Conservation (phyloP, 495 filamentous ascomycete genomes). For the Umbilicaria muhlenbergii region DNA sequence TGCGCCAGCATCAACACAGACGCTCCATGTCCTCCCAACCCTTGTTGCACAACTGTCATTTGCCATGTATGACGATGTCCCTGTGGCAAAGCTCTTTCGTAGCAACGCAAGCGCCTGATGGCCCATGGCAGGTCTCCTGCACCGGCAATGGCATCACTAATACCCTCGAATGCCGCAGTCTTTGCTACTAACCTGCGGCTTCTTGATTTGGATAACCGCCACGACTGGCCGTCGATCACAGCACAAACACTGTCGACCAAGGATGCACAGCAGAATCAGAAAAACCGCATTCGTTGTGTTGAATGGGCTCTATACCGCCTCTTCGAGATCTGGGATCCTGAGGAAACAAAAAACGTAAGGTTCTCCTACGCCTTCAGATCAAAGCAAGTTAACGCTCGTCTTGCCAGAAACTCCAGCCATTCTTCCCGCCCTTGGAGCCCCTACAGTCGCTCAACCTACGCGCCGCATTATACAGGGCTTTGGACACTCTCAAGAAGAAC, state of each 20-base stretch:
- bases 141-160: too few relatives aligned
- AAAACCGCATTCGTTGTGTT: constrained; percentile 57
- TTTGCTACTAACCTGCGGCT: constrained; percentile 70
- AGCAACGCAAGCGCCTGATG: too few relatives aligned
- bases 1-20: too few relatives aligned
- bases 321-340: constrained; percentile 65
- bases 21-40: too few relatives aligned
- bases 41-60: too few relatives aligned
- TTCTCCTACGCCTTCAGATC: constrained; percentile 1
- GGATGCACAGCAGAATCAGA: constrained; percentile 53
- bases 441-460: constrained; percentile 81
- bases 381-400: background rate
- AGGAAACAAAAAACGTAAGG: constrained; percentile 51
- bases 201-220: constrained; percentile 54
- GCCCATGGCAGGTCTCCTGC: too few relatives aligned
- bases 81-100: too few relatives aligned
- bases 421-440: constrained; percentile 75
- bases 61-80: too few relatives aligned
- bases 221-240: constrained; percentile 65
- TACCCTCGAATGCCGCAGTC: constrained; percentile 40
- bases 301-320: constrained; percentile 79
- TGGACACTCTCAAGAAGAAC: constrained; percentile 75
- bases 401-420: constrained; percentile 64
- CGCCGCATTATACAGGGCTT: constrained; percentile 59
- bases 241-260: constrained; percentile 47